Evolutionary conservation across 768 basidiomycete species (phyloP).

Genomic region (Leucocoprinus sp.): DNA sequence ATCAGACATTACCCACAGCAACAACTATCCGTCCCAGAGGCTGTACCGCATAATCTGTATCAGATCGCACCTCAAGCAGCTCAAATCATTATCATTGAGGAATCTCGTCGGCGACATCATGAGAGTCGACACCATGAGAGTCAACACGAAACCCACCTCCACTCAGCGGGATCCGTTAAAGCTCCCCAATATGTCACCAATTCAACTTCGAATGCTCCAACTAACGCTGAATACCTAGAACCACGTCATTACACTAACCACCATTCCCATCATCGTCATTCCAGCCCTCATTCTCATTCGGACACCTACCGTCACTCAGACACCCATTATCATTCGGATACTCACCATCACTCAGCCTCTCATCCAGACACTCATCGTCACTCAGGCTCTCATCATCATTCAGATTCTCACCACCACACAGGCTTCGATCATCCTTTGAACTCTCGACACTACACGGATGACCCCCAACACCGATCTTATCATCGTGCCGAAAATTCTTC

Average conservation of each 20-base stretch:
- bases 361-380: neutral
- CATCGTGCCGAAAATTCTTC: too few relatives aligned
- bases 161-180: conserved; percentile 4
- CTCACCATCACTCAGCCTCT: too few relatives aligned
- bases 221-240: too few relatives aligned
- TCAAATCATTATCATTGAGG: conserved; percentile 18
- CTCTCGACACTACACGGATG: too few relatives aligned
- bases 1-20: conserved; percentile 11
- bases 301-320: too few relatives aligned
- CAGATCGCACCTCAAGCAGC: conserved; percentile 8
- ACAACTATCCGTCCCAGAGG: conserved; percentile 1
- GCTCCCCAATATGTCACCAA: conserved; percentile 11
- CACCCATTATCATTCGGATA: neutral
- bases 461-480: too few relatives aligned
- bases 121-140: conserved; percentile 1
- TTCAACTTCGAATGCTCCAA: too few relatives aligned
- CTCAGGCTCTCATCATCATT: conserved; percentile 8
- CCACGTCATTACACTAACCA: too few relatives aligned
- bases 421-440: neutral
- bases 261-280: too few relatives aligned
- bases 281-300: too few relatives aligned
- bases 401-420: conserved; percentile 10
- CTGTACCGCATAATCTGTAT: neutral
- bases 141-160: conserved; percentile 17
- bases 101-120: conserved; percentile 18